Base-by-base conservation (phyloP, 352 stramenopile genomes). In the Aphanomyces astaci region DNA sequence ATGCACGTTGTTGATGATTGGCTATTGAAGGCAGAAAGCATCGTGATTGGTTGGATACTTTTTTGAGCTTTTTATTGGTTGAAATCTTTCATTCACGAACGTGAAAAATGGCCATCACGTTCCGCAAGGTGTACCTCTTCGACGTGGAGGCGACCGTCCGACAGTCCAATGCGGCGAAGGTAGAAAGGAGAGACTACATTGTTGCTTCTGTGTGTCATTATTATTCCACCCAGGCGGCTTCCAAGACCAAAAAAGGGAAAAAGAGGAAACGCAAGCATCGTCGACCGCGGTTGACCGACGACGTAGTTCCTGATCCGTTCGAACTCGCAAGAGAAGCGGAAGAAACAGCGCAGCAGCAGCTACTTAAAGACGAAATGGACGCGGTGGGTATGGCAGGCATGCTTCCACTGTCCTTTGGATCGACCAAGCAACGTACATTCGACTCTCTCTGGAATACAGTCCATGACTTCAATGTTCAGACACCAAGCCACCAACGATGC, bases 31-130 rank as follows among this genome's bases (percentile, higher is more conserved):
- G n/a, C n/a, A n/a, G n/a, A n/a, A n/a, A n/a, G n/a, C n/a, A n/a
- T n/a, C n/a, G n/a, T n/a, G n/a, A n/a, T n/a, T n/a, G 36, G 15
- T 43, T 43, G 36, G 36, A 15, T 43, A 43, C 7, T 43, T 43
- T 43, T 43, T 15, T 15, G 36, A 43, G 36, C 3, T 33, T 22
- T 36, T 19, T 11, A 59, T 59, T 1, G 22, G 25, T 19, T 59
- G 22, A 28, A 28, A n/a, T n/a, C n/a, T n/a, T n/a, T n/a, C n/a
- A n/a, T n/a, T n/a, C n/a, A n/a, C n/a, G n/a, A n/a, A n/a, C n/a
- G n/a, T n/a, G n/a, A n/a, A n/a, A n/a, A n/a, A 68, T 68, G 62
- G 62, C 62, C 22, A 68, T 68, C 45, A 68, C 62, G 43, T 68
- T 62, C 51, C 62, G 62, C 46, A 62, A 46, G 39, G 62, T 68